A percentile compares a stretch with the other conserved stretches of the same genome.
Conservation (phyloP, 371 early-diverging fungal species). For the Mortierella sp. region DNA sequence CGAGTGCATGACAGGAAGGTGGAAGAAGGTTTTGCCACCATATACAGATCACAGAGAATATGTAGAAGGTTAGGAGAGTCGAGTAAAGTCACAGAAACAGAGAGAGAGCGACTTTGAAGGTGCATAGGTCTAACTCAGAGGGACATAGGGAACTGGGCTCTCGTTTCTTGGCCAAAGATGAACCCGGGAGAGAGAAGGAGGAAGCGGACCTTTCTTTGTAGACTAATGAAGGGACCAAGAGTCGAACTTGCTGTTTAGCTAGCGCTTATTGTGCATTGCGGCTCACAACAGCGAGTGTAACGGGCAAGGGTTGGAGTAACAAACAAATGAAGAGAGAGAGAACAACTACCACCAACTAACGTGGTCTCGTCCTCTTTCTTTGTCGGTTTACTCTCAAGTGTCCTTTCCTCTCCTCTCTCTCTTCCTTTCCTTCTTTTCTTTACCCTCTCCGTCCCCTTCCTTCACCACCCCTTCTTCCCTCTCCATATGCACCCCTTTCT, state of each 20-base stretch:
- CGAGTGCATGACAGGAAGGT: background rate
- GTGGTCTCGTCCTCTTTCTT: background rate
- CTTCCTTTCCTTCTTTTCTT: background rate
- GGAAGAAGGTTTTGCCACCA: background rate
- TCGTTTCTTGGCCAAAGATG: background rate
- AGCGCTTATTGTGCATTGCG: background rate
- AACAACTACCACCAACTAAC: background rate
- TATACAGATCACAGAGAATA: background rate
- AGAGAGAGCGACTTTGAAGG: background rate
- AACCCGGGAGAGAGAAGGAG: background rate
- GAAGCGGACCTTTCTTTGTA: background rate
- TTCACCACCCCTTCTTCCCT: background rate
- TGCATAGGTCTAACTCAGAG: no score
- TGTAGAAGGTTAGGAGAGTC: background rate
- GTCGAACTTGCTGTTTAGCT: background rate
- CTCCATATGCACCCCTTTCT: background rate
- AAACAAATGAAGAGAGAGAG: background rate
- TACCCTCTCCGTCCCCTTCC: background rate
- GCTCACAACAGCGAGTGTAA: background rate
- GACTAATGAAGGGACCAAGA: background rate
- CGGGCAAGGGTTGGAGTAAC: background rate
- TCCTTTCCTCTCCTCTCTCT: background rate
- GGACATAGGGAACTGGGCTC: background rate
- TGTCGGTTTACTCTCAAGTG: no score
- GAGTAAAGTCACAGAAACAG: no score